Evolutionary conservation across 768 basidiomycete genomes (phyloP), one percentile per base, ranked within the genome.

Genomic region (Lenzites betulinus): DNA sequence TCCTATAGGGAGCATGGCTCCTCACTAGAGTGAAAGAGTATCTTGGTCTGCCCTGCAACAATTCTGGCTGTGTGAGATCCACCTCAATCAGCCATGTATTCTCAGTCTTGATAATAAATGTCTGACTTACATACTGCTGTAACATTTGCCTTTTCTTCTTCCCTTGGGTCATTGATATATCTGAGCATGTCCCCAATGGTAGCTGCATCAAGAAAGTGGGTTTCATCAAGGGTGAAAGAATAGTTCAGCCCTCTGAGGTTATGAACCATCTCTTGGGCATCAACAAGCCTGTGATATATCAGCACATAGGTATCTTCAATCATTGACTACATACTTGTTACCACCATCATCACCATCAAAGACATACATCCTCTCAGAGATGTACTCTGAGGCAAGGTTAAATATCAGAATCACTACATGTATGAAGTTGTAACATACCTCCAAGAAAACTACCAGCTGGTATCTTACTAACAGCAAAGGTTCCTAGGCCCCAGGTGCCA

Each of bases 401-500:
- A 18, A 20, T 47, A 16, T n/a, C 22, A 22, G 20, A 46, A 22
- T 49, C 26, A 33, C 18, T 8, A 30, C 6, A n/a, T 33, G 13
- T 28, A 18, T 15, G n/a, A 16, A 28, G 9, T 18, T 8, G 4
- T 26, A 22, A 18, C 48, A 46, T n/a, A 68, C 78, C 69, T 48
- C 78, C 78, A 64, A 79, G 60, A 35, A 69, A 73, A n/a, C 63
- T 62, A 18, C 46, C 42, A n/a, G 22, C 7, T 11, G 50, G 30
- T 48, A 77, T 74, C 7, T 42, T 26, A 48, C 68, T 49, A 3
- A n/a, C 35, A 9, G 81, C 75, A 70, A 79, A 83, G 3, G 81
- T 77, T 25, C 84, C 84, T 30, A 80, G 67, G 1, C 84, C 84
- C 66, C 65, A 69, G 3, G 47, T 23, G 11, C 77, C 76, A 46